Percentiles rank a stretch among this genome's conserved stretches.
phyloP scores from a whole-genome alignment of 805 yeast genomes.

The Yamadazyma sp. region DNA sequence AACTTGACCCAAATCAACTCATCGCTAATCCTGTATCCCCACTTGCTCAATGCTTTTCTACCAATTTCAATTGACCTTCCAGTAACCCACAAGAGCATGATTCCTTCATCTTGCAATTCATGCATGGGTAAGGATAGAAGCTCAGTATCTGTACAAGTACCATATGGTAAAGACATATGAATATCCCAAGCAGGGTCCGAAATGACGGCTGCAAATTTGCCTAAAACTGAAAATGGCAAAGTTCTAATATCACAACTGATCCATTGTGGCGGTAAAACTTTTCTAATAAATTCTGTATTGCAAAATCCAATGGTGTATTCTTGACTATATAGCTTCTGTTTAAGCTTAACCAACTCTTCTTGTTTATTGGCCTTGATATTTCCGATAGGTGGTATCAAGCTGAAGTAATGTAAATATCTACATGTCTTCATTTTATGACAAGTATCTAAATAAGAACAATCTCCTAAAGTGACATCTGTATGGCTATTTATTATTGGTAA shows the following conservation, averaged over 20 bases:
- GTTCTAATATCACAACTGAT: slow-evolving; percentile 78
- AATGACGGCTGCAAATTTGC: slow-evolving; percentile 77
- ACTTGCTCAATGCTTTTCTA: slow-evolving; percentile 63
- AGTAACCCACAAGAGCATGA: slow-evolving; percentile 88
- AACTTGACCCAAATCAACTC: slow-evolving; percentile 90
- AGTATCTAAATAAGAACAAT: slow-evolving; percentile 91
- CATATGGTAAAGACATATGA: slow-evolving; percentile 81
- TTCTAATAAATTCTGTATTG: slow-evolving; percentile 31
- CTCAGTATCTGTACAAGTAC: slow-evolving; percentile 76
- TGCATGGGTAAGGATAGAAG: slow-evolving; percentile 63
- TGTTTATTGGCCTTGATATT: slow-evolving; percentile 10
- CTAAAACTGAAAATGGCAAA: slow-evolving; percentile 67
- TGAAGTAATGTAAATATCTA: slow-evolving; percentile 74
- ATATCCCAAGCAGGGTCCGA: slow-evolving; percentile 98
- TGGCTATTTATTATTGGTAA: slow-evolving; percentile 35
- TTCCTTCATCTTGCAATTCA: slow-evolving; percentile 77
- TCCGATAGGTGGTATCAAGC: slow-evolving; percentile 37
- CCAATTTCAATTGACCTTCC: slow-evolving; percentile 92
- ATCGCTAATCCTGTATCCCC: slow-evolving; percentile 81
- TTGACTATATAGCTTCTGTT: slow-evolving; percentile 14
- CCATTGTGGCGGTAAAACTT: slow-evolving; percentile 68
- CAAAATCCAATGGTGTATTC: slow-evolving; percentile 53
- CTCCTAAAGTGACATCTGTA: slow-evolving; percentile 76
- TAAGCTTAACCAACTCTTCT: not conserved
- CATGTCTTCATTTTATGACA: slow-evolving; percentile 84